Evolutionary conservation across 176 grass and related monocot genomes (phyloP), one percentile per base, ranked within the genome.

Genomic region (Poa annua): DNA sequence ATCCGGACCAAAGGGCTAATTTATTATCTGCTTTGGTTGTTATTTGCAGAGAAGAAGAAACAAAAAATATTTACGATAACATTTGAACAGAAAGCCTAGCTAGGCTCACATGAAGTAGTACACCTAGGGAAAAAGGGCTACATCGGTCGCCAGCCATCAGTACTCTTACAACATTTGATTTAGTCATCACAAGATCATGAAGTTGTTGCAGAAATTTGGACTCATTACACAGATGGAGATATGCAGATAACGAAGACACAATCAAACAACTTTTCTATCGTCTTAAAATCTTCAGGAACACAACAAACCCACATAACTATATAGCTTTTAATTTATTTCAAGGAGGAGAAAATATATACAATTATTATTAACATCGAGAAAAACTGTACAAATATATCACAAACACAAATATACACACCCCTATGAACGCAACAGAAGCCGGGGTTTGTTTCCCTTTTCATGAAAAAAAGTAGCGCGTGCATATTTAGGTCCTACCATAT

Each of bases 181-280:
- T 62, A 62, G 45, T 78, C 20, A 73, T 32, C 24, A 61, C 9
- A 44, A 25, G 2, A 63, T 8, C n/a, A 29, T 26, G 76, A 39
- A 63, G 22, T 77, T 56, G 35, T 73, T 53, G 81, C 24, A 25
- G 17, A 79, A 54, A 67, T 84, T 73, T 79, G 57, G 66, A 79
- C 56, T 80, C 54, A 9, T 71, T 6, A 69, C 6, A 11, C 42
- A 25, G 38, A 29, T 6, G 25, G 56, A 82, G 45, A 33, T 79
- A 6, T 17, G 66, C 38, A 34, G n/a, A 62, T 41, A 13, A 34
- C 5, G 53, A 87, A 62, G 16, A 35, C 5, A 64, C 5, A 83
- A 76, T 34, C 7, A 42, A 56, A 42, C 39, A 52, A 10, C 0
- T 61, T 41, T 12, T 15, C 29, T 59, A 22, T 39, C 19, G 13